Evolutionary conservation across 345 rosid genomes (phyloP).

Genomic region (Pugionium dolabratum): DNA sequence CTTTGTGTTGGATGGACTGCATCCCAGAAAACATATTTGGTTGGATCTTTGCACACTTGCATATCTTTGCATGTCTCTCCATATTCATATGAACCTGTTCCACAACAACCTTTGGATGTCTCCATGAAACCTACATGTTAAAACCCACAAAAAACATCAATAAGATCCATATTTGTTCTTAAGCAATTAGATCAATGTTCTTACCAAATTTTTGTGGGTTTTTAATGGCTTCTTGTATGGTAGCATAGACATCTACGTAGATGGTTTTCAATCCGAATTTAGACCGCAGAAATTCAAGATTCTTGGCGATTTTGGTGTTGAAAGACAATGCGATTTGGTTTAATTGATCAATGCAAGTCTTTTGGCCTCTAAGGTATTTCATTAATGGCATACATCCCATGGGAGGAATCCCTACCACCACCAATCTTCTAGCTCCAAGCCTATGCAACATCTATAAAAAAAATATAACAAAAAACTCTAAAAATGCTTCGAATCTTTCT

Average conservation of each 20-base stretch:
- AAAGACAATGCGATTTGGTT: conserved; percentile 55
- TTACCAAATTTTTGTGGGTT: conserved; percentile 61
- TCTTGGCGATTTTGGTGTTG: conserved; percentile 53
- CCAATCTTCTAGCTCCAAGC: conserved; percentile 61
- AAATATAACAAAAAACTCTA: conserved; percentile 7
- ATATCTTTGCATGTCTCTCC: conserved; percentile 70
- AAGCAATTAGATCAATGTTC: neutral
- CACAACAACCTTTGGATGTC: conserved; percentile 70
- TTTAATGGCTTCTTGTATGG: conserved; percentile 50
- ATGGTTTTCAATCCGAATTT: conserved; percentile 52
- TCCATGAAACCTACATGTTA: conserved; percentile 55
- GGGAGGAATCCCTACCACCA: conserved; percentile 82
- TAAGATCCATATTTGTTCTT: neutral
- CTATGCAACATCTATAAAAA: conserved; percentile 57
- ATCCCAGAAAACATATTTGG: conserved; percentile 76
- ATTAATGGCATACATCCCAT: conserved; percentile 87
- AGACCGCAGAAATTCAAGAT: conserved; percentile 38
- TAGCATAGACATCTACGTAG: conserved; percentile 54
- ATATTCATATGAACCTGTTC: conserved; percentile 67
- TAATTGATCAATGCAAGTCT: conserved; percentile 50
- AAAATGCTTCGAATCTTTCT: neutral
- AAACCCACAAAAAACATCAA: neutral
- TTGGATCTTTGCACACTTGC: conserved; percentile 60
- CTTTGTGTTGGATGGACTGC: conserved; percentile 81
- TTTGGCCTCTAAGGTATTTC: conserved; percentile 51